Evolutionary conservation across 2,329 filamentous ascomycete species (phyloP).

Genomic region (Sphaerulina populicola): DNA sequence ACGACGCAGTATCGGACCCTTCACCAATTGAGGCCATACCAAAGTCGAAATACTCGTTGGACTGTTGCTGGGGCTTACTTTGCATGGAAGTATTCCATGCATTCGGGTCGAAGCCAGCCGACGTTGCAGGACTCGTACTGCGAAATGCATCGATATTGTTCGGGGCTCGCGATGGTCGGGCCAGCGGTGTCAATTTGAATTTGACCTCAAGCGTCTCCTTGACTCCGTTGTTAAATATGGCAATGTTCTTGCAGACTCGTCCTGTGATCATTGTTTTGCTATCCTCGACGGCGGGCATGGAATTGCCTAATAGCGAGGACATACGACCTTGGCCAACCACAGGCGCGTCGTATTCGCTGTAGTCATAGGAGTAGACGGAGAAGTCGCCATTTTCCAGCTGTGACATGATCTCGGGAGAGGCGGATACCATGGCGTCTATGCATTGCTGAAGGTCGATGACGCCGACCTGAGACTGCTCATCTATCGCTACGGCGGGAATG

Average conservation of each 20-base stretch:
- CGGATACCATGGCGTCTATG: slow-evolving; percentile 67
- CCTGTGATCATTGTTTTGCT: slow-evolving; percentile 73
- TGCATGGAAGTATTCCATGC: slow-evolving; percentile 58
- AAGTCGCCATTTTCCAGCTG: slow-evolving; percentile 66
- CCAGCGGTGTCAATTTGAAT: slow-evolving; percentile 72
- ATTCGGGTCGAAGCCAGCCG: slow-evolving; percentile 57
- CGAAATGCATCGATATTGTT: slow-evolving; percentile 52
- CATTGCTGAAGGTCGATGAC: slow-evolving; percentile 81
- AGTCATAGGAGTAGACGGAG: slow-evolving; percentile 95
- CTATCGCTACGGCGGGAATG: slow-evolving; percentile 70
- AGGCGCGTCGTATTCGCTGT: slow-evolving; percentile 87
- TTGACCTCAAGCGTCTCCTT: slow-evolving; percentile 90
- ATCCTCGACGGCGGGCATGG: slow-evolving; percentile 51
- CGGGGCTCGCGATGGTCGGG: slow-evolving; percentile 54
- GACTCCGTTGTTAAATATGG: slow-evolving; percentile 71
- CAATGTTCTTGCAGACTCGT: slow-evolving; percentile 77
- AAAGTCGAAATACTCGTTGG: slow-evolving; percentile 27
- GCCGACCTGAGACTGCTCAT: slow-evolving; percentile 73
- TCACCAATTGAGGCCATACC: slow-evolving; percentile 14
- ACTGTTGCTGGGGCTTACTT: slow-evolving; percentile 48
- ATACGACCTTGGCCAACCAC: slow-evolving; percentile 93
- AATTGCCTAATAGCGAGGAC: slow-evolving; percentile 66
- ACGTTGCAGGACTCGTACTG: slow-evolving; percentile 50
- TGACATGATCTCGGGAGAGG: slow-evolving; percentile 77
- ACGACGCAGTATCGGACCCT: slow-evolving; percentile 19